Evolutionary conservation across 2,329 filamentous ascomycete species (phyloP), one percentile per base, ranked within the genome.

Genomic region (Chaetomium olivaceum): DNA sequence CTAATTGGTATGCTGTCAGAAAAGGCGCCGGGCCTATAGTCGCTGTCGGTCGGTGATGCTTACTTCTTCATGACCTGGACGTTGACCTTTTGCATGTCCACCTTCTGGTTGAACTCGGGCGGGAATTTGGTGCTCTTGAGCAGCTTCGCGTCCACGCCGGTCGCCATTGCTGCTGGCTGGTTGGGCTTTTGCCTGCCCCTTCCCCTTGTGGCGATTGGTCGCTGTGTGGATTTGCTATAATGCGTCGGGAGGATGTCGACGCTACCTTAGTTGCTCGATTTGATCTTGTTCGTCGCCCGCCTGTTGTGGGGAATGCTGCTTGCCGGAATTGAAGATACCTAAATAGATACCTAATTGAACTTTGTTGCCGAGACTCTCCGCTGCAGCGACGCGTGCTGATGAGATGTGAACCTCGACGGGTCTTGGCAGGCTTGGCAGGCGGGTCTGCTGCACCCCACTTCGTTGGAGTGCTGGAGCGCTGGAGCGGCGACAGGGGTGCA

Each of bases 31-130:
- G n/a, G 23, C 19, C 1, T n/a, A 5, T 43, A 16, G 39, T 43
- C 8, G 21, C n/a, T 11, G 4, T 51, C 27, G 19, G 52, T 21
- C 52, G 16, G 52, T 3, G 12, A n/a, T 19, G 80, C 89, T 75
- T 76, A 96, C 91, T 95, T 96, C 85, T 97, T 97, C 88, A 99
- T 96, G 63, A 99, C 91, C 78, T 96, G 92, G 59, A 97, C 83
- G 76, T 99, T 97, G 78, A 99, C 93, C 81, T 98, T 98, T 72
- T 89, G 87, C 87, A 96, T 97, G 81, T 99, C 93, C 70, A 99
- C 95, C 82, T 97, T 97, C 76, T 91, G 89, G 76, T 87, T 94
- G 80, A 98, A 99, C 75, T 97, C 93, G 8, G 89, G 85, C 55
- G 95, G 95, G 70, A 97, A 98, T 76, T 96, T 97, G 63, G 93